These are phyloP conservation scores for Pholiota adiposa DNA, from an alignment of 1,284 basidiomycete genomes.

Conservation along the genomic window DNA sequence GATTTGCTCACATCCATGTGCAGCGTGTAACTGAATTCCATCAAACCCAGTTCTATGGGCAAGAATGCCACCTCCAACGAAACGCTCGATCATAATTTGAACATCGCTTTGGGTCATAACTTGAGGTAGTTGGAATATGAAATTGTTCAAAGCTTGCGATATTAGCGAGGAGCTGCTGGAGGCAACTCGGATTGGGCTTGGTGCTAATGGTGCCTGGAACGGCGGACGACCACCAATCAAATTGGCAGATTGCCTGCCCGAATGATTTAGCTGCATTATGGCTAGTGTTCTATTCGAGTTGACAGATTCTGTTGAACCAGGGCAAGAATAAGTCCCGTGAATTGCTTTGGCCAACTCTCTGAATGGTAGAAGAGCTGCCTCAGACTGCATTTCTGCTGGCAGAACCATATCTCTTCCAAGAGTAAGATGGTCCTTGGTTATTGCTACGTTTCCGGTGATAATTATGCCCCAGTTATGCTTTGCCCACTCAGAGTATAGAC, in stretches of 20 bases:
- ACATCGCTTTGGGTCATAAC: slow-evolving; percentile 69
- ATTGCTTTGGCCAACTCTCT: slow-evolving; percentile 53
- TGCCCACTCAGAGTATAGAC: slow-evolving; percentile 82
- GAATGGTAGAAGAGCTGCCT: slow-evolving; percentile 55
- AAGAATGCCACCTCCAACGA: slow-evolving; percentile 72
- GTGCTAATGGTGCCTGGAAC: slow-evolving; percentile 69
- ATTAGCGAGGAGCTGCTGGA: slow-evolving; percentile 30
- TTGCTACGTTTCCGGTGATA: slow-evolving; percentile 88
- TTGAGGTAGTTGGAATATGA: slow-evolving; percentile 68
- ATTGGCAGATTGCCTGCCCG: slow-evolving; percentile 85
- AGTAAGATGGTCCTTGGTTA: slow-evolving; percentile 73
- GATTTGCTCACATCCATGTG: slow-evolving; percentile 79
- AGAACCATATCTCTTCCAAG: slow-evolving; percentile 83
- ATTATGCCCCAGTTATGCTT: slow-evolving; percentile 86
- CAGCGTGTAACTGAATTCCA: slow-evolving; percentile 87
- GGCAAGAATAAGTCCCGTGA: slow-evolving; percentile 36
- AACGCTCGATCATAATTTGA: slow-evolving; percentile 62
- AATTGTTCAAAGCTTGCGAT: slow-evolving; percentile 47
- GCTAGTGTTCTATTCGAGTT: slow-evolving; percentile 42
- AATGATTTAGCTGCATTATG: slow-evolving; percentile 86
- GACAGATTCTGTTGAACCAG: neutral
- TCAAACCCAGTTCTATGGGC: slow-evolving; percentile 83
- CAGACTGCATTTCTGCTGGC: slow-evolving; percentile 40
- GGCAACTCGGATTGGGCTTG: slow-evolving; percentile 70
- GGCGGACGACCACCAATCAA: slow-evolving; percentile 69